Base-by-base conservation (phyloP, 2,329 filamentous ascomycete genomes). In the Fusarium liriodendri region DNA sequence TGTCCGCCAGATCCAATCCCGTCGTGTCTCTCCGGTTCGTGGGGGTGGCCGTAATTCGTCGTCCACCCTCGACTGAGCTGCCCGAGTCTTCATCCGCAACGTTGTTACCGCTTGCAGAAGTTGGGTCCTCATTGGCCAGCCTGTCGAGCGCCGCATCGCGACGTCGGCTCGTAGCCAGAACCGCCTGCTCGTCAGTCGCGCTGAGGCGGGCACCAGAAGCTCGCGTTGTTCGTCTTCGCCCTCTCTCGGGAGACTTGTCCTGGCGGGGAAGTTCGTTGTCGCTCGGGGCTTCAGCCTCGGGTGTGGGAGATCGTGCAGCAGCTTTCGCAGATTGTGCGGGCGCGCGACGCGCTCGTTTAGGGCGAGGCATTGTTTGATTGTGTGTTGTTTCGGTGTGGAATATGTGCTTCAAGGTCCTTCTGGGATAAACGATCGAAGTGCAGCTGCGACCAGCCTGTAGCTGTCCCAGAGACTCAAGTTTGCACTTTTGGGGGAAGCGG, bases 1-100 rank as follows among this genome's bases (percentile, higher is more conserved):
- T 83, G 66, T 88, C 87, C 50, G 82, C 83, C 61, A 86, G 72
- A 69, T 89, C 87, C 35, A 89, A 70, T 6, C 87, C 87, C 1
- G 86, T 87, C 4, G 82, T 84, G 58, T 88, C 85, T 14, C 83
- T 79, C 22, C 81, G 79, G 62, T 78, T 78, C n/a, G 75, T 78
- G 14, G 83, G 80, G 18, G 82, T 84, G 16, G 76, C 77, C 32
- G 79, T 76, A 10, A 79, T 81, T 55, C 81, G 81, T 29, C 84
- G 81, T 14, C 85, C 83, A 42, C 81, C 69, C 70, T 85, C 84
- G 18, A 84, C 76, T 8, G 82, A 82, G 68, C 79, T 79, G 25
- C 77, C 78, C 3, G 80, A 80, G 52, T 78, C 79, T 18, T 74
- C 79, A 55, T 80, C 79, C n/a, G 70, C 69, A 52, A 67, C 73